Evolutionary conservation across 352 stramenopile genomes (phyloP).

Genomic region (Globisporangium parvum): DNA sequence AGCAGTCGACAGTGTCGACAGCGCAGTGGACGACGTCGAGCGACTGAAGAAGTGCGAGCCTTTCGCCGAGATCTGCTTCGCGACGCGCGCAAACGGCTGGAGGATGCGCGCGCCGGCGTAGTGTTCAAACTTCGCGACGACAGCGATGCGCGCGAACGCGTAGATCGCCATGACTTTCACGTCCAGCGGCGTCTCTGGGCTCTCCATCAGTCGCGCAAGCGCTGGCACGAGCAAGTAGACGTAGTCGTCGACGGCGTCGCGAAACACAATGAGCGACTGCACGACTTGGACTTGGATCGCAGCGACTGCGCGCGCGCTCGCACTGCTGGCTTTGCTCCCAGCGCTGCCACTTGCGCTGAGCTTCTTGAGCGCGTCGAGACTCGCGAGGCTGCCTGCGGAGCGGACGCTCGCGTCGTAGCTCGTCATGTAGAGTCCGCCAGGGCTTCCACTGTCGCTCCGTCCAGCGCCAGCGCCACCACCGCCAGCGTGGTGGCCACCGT

Average conservation of each 20-base stretch:
- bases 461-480: background rate
- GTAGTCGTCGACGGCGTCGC: conserved; percentile 90
- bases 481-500: background rate
- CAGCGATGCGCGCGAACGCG: conserved; percentile 53
- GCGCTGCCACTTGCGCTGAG: conserved; percentile 7
- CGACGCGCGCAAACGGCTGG: conserved; percentile 62
- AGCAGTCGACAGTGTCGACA: too few relatives aligned
- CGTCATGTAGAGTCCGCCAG: background rate
- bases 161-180: conserved; percentile 76
- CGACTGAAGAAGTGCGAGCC: conserved; percentile 59
- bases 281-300: conserved; percentile 79
- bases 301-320: conserved; percentile 13
- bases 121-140: conserved; percentile 72
- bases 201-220: conserved; percentile 91
- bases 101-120: conserved; percentile 70
- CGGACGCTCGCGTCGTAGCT: background rate
- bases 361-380: conserved; percentile 14
- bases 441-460: background rate
- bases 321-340: conserved; percentile 6
- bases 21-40: conserved; percentile 15
- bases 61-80: conserved; percentile 69
- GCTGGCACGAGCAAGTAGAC: conserved; percentile 93
- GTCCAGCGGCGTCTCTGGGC: conserved; percentile 75
- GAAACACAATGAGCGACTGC: conserved; percentile 88
- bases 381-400: too few relatives aligned